Base-by-base conservation (phyloP, 2,329 filamentous ascomycete species). In the Eutypella sp. region DNA sequence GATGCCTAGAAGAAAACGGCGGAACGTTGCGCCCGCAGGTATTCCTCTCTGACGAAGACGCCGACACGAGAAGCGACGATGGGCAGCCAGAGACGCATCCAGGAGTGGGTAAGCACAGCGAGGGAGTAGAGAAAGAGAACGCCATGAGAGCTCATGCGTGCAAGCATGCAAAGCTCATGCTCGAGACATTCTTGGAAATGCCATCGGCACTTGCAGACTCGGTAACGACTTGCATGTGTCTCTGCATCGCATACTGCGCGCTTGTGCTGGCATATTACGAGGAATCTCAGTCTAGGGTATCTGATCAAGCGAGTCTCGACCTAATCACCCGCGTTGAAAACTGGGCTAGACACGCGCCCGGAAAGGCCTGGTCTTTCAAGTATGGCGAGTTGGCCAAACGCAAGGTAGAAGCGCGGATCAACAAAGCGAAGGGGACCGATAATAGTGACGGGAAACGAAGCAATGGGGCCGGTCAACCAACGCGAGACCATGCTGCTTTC, bases 241-340 rank as follows among this genome's bases (percentile, higher is more conserved):
- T 64, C 4, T 61, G 57, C 31, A 59, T 64, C 18, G 61, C 60
- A 16, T 64, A 64, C 44, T 63, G 60, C n/a, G 60, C 59, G 3
- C 49, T 64, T 16, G 50, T 63, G n/a, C 47, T 64, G 23, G 61
- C 61, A 9, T 60, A 64, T 45, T 61, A 62, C 37, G 55, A 63
- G 42, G 52, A 58, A n/a, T 48, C 53, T 6, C 58, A 60, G 44
- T 63, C 61, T 7, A 58, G 56, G 41, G 51, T 64, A 10, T 50
- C 61, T 0, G 55, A 60, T 18, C 50, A 56, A 13, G 49, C 57
- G 24, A 58, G 58, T 13, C 50, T 62, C 31, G 49, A 54, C 18
- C 45, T 64, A n/a, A 57, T 63, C 41, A 59, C 48, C 8, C 54
- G 54, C 7, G 48, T 64, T 25, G 56, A 63, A 16, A 46, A 58